phyloP scores from a whole-genome alignment of 108 stramenopile genomes.

The Thalassiosira profunda region DNA sequence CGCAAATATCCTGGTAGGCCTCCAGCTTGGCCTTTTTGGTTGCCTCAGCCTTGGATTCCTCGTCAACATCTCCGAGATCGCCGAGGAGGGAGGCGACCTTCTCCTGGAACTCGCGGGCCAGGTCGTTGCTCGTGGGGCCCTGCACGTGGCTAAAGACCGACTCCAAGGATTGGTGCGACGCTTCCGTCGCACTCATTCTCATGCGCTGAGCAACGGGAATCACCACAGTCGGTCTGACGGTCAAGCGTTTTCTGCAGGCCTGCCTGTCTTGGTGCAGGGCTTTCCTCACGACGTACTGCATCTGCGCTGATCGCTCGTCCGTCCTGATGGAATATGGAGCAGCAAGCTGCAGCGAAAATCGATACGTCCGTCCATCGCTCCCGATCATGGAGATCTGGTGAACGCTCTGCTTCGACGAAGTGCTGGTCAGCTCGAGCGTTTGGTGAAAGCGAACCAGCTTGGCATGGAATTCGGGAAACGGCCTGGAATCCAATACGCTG shows the following conservation, averaged over 20 bases:
- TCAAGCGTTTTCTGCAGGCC: conserved; percentile 62
- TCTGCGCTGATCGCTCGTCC: conserved; percentile 84
- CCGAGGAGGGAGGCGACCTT: conserved; percentile 32
- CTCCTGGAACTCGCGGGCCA: conserved; percentile 34
- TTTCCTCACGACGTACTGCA: conserved; percentile 70
- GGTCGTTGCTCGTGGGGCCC: conserved; percentile 10
- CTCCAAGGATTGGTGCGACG: conserved; percentile 67
- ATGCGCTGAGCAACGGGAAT: conserved; percentile 89
- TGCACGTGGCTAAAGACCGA: conserved; percentile 40
- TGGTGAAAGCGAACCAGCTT: conserved; percentile 79
- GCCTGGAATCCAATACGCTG: conserved; percentile 59
- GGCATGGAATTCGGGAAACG: conserved; percentile 84
- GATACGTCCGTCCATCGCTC: conserved; percentile 78
- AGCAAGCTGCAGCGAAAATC: conserved; percentile 82
- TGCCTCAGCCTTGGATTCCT: conserved; percentile 15
- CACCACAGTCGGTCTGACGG: conserved; percentile 72
- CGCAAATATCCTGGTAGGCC: conserved; percentile 59
- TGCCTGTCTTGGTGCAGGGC: conserved; percentile 59
- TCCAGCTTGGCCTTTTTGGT: conserved; percentile 48
- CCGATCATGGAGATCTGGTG: conserved; percentile 84
- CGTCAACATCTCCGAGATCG: conserved; percentile 3
- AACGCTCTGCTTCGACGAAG: conserved; percentile 67
- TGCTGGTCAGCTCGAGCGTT: conserved; percentile 51
- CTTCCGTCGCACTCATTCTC: conserved; percentile 68
- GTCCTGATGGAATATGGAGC: conserved; percentile 88